phyloP scores from a whole-genome alignment of 2,329 filamentous ascomycete species.

The Colletotrichum caudatum region DNA sequence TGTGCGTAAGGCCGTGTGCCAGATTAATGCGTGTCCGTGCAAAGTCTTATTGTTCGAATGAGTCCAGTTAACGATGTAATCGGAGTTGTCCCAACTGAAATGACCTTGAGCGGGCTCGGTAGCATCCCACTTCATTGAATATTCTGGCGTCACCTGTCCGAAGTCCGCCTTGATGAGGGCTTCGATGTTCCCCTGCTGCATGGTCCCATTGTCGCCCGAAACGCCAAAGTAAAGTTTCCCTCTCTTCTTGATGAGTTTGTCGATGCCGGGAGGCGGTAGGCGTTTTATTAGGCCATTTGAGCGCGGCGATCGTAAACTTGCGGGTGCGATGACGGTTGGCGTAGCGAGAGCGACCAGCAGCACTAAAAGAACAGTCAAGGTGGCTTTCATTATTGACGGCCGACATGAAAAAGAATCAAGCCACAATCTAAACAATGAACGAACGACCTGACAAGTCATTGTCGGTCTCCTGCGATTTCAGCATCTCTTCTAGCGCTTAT shows the following conservation, averaged over 20 bases:
- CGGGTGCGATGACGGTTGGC: slow-evolving; percentile 44
- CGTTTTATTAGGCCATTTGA: slow-evolving; percentile 53
- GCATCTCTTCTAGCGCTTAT: not conserved
- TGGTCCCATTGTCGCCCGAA: slow-evolving; percentile 64
- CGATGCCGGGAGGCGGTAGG: slow-evolving; percentile 61
- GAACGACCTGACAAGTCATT: not conserved
- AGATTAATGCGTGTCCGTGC: slow-evolving; percentile 75
- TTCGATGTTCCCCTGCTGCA: slow-evolving; percentile 62
- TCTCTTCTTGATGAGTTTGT: slow-evolving; percentile 67
- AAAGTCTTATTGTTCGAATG: slow-evolving; percentile 66
- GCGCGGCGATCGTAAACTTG: slow-evolving; percentile 44
- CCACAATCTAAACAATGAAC: not conserved
- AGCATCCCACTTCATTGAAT: slow-evolving; percentile 78
- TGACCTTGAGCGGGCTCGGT: slow-evolving; percentile 59
- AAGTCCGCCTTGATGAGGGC: slow-evolving; percentile 71
- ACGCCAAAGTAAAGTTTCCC: slow-evolving; percentile 76
- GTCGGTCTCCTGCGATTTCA: too few species aligned
- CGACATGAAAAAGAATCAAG: not conserved
- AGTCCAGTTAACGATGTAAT: slow-evolving; percentile 71
- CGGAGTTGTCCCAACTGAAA: slow-evolving; percentile 68
- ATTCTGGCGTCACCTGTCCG: slow-evolving; percentile 75
- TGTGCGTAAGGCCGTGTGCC: slow-evolving; percentile 69
- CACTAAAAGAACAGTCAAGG: slow-evolving; percentile 51
- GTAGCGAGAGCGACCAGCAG: slow-evolving; percentile 52
- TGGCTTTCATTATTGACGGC: slow-evolving; percentile 42